Conservation (phyloP, 1,284 basidiomycete species). For the Ustilago cynodontis region DNA sequence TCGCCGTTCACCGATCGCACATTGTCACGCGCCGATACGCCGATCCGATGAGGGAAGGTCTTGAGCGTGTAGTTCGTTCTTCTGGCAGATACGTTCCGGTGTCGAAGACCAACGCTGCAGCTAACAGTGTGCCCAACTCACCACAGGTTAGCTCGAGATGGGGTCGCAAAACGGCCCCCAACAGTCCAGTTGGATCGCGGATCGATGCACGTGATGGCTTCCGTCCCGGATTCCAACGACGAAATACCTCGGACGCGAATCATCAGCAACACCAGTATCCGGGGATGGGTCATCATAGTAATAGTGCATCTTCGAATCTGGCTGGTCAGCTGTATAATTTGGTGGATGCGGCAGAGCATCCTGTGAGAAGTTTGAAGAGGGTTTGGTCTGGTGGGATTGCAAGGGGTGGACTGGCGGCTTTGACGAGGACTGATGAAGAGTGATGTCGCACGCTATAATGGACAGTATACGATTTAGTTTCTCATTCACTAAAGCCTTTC, state of each 20-base stretch:
- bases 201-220: slow-evolving; percentile 14
- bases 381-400: slow-evolving; percentile 56
- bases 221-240: slow-evolving; percentile 25
- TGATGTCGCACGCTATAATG: neutral
- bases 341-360: slow-evolving; percentile 58
- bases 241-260: slow-evolving; percentile 29
- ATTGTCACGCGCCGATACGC: slow-evolving; percentile 64
- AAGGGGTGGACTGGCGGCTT: slow-evolving; percentile 49
- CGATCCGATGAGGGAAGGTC: slow-evolving; percentile 64
- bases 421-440: slow-evolving; percentile 52
- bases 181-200: slow-evolving; percentile 37
- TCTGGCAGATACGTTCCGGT: slow-evolving; percentile 38
- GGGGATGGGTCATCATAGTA: slow-evolving; percentile 12
- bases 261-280: slow-evolving; percentile 8
- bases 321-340: slow-evolving; percentile 46
- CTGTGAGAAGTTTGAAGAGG: slow-evolving; percentile 53
- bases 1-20: slow-evolving; percentile 61
- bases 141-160: slow-evolving; percentile 40
- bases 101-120: neutral
- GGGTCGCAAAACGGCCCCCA: slow-evolving; percentile 49
- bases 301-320: slow-evolving; percentile 21
- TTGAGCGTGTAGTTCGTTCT: slow-evolving; percentile 54
- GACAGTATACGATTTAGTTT: neutral
- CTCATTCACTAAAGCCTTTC: neutral
- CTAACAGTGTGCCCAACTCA: slow-evolving; percentile 15